Percentiles rank a stretch among this genome's conserved stretches.
These are phyloP conservation scores for Myrica gale DNA, from an alignment of 306 rosid species.

Conservation along the genomic window DNA sequence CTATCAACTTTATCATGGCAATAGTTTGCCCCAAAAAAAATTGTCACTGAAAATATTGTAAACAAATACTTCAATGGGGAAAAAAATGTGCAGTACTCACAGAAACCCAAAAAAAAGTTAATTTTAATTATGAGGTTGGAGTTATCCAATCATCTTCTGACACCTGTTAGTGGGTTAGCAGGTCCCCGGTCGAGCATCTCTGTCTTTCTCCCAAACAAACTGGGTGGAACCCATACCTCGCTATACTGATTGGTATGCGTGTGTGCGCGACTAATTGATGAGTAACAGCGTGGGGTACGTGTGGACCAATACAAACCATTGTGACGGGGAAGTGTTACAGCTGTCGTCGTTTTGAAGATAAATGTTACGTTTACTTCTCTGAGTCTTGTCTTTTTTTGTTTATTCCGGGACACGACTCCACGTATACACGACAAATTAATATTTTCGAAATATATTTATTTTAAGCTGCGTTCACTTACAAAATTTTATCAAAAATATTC, in stretches of 20 bases:
- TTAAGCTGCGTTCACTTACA: too few relatives aligned
- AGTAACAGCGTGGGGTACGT: not conserved
- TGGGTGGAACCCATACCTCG: conserved; percentile 6
- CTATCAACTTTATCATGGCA: too few relatives aligned
- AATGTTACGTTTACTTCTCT: not conserved
- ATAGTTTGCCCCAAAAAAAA: too few relatives aligned
- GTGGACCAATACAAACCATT: not conserved
- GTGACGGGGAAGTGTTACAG: not conserved
- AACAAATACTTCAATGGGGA: not conserved
- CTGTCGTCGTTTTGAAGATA: not conserved
- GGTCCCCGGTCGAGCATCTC: not conserved
- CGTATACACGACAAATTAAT: not conserved
- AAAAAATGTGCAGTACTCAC: too few relatives aligned
- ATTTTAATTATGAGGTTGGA: too few relatives aligned
- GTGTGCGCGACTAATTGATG: not conserved
- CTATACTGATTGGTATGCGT: not conserved
- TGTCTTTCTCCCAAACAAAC: not conserved
- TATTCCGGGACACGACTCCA: not conserved
- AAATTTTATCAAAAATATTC: too few relatives aligned
- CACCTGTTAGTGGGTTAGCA: not conserved
- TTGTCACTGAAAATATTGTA: not conserved
- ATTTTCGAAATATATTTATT: too few relatives aligned
- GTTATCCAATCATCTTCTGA: not conserved
- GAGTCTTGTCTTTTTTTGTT: not conserved
- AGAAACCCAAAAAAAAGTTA: too few relatives aligned